Conservation (phyloP, 495 filamentous ascomycete species). For the Penicillium riverlandense region DNA sequence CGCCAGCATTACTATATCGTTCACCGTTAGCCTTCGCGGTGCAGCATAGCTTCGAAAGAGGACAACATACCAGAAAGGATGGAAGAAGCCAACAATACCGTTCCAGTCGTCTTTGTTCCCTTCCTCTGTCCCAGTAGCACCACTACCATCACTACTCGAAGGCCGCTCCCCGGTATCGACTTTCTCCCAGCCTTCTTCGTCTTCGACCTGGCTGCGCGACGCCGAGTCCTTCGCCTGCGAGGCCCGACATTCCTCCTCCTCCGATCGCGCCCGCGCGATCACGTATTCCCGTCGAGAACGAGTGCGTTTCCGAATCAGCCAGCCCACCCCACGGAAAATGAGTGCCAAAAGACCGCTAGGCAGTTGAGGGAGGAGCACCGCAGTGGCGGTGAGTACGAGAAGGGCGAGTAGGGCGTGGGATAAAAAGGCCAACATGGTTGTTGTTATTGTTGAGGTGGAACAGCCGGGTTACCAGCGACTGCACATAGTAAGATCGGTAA, state of each 20-base stretch:
- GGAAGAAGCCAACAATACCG: conserved; percentile 90
- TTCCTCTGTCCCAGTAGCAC: neutral
- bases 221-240: conserved; percentile 25
- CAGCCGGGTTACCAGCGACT: conserved; percentile 9
- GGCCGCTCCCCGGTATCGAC: conserved; percentile 53
- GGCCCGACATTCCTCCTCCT: conserved; percentile 47
- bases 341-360: conserved; percentile 26
- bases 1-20: conserved; percentile 73
- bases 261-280: conserved; percentile 48
- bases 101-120: conserved; percentile 50
- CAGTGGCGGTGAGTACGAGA: conserved; percentile 27
- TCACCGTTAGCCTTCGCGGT: neutral
- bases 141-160: conserved; percentile 36
- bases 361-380: conserved; percentile 31
- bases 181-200: conserved; percentile 73
- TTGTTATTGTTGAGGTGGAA: conserved; percentile 6
- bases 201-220: conserved; percentile 30
- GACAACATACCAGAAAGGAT: conserved; percentile 74
- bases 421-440: conserved; percentile 23
- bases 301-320: conserved; percentile 59
- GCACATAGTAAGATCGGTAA: conserved; percentile 11
- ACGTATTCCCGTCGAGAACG: conserved; percentile 57
- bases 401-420: conserved; percentile 25
- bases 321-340: conserved; percentile 47
- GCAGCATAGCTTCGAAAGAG: too few species aligned